Evolutionary conservation across 768 basidiomycete genomes (phyloP).

Genomic region (Dictyophora rubrovolvata): DNA sequence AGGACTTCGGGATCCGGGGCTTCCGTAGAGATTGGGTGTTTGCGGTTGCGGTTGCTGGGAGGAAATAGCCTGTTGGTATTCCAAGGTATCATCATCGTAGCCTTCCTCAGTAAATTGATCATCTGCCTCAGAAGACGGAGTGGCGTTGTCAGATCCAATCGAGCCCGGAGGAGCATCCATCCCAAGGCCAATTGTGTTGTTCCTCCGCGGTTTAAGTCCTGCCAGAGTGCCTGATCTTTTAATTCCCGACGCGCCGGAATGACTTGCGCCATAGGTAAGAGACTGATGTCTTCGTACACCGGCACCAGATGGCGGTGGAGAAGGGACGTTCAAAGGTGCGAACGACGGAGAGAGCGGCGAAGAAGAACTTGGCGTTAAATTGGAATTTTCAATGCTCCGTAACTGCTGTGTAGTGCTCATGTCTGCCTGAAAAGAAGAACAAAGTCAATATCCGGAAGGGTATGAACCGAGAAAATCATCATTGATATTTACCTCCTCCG

Average conservation of each 20-base stretch:
- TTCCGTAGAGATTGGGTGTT: conserved; percentile 26
- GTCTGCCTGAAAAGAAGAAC: conserved; percentile 17
- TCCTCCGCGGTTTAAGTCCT: conserved; percentile 27
- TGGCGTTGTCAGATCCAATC: conserved; percentile 24
- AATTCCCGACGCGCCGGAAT: conserved; percentile 32
- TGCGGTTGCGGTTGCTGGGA: conserved; percentile 21
- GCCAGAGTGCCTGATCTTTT: conserved; percentile 73
- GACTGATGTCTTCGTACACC: conserved; percentile 74
- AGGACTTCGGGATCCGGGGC: conserved; percentile 2
- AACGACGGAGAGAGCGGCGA: conserved; percentile 63
- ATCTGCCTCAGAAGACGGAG: conserved; percentile 30
- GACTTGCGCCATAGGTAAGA: conserved; percentile 37
- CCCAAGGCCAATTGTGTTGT: conserved; percentile 7
- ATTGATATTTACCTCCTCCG: conserved; percentile 49
- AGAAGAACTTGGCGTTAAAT: conserved; percentile 31
- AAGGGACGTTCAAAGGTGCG: conserved; percentile 41
- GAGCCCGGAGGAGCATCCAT: conserved; percentile 4
- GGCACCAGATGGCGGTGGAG: conserved; percentile 40
- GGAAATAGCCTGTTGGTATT: conserved; percentile 30
- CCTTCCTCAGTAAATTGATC: conserved; percentile 20
- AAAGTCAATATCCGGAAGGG: conserved; percentile 9
- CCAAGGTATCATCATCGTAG: conserved; percentile 46
- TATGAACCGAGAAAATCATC: conserved; percentile 1
- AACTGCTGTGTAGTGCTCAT: conserved; percentile 16
- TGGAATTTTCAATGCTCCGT: conserved; percentile 35